Evolutionary conservation across 768 basidiomycete species (phyloP), one percentile per base, ranked within the genome.

Genomic region (Pisolithus tinctorius): DNA sequence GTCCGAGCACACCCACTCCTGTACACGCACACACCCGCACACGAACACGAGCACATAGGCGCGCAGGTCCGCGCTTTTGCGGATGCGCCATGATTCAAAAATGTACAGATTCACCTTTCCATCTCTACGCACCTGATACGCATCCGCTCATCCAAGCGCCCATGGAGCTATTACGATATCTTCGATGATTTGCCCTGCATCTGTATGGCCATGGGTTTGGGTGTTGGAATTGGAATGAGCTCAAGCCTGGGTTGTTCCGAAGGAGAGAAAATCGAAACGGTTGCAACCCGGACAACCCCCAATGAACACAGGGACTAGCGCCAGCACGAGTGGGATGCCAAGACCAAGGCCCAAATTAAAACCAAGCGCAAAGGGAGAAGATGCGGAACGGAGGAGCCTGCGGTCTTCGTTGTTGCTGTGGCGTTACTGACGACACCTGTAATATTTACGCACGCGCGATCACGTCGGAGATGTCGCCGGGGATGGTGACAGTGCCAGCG

Each of bases 371-470:
- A 11, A 73, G 52, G 73, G 63, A 58, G 86, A 86, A 62, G 77
- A 86, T 54, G 86, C 84, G 0, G 77, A 75, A 41, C 69, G 84
- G 57, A 66, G 80, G 59, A 73, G 72, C 59, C 85, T 87, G 61
- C 77, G 86, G 36, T 88, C 88, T 59, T 90, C 88, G 45, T 54
- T 86, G 45, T 86, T 43, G 85, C 85, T n/a, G 73, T 91, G 34
- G 86, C 84, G 36, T 56, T 91, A 63, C 86, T 89, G 56, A 81
- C 82, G 29, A 81, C 81, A 29, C 80, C 78, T 14, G 86, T 20
- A 20, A 20, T 91, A 13, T 85, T 82, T 29, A 79, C 84, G 20
- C 76, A 80, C 17, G 78, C 80, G 4, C 20, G 20, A 20, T 20
- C 20, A 20, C 20, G 57, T 27, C 16, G 25, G 7, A 57, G 48